phyloP scores from a whole-genome alignment of 805 yeast species.

The Clavispora fructus region DNA sequence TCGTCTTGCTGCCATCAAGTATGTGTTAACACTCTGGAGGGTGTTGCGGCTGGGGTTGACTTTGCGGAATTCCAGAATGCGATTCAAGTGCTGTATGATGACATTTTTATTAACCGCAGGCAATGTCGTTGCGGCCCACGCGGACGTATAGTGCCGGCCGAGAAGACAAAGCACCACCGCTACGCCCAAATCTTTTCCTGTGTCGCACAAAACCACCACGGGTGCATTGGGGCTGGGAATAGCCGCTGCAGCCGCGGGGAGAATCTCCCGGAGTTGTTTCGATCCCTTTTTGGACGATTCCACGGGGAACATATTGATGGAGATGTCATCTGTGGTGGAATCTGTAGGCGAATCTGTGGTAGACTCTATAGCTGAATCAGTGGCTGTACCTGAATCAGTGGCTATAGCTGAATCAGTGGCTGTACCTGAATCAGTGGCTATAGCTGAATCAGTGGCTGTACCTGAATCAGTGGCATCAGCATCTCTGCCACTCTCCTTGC shows the following conservation, averaged over 20 bases:
- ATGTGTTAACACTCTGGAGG: slow-evolving; percentile 62
- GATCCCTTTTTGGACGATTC: slow-evolving; percentile 59
- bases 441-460: too few species aligned
- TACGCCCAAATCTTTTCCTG: slow-evolving; percentile 62
- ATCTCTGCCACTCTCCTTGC: background rate
- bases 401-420: too few species aligned
- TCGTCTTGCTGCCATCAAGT: slow-evolving; percentile 27
- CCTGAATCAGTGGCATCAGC: too few species aligned
- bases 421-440: too few species aligned
- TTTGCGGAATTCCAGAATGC: slow-evolving; percentile 41
- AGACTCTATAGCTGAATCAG: too few species aligned
- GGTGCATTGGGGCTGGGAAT: background rate
- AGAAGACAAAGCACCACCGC: slow-evolving; percentile 53
- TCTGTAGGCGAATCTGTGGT: too few species aligned
- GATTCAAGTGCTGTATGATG: slow-evolving; percentile 52
- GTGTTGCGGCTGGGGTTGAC: slow-evolving; percentile 77
- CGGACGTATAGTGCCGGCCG: slow-evolving; percentile 38
- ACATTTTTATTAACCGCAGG: slow-evolving; percentile 41
- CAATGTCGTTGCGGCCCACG: slow-evolving; percentile 29
- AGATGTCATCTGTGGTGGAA: slow-evolving; percentile 1
- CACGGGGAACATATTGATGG: slow-evolving; percentile 14
- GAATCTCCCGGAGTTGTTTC: slow-evolving; percentile 45
- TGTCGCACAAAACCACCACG: slow-evolving; percentile 53
- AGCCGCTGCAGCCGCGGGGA: slow-evolving; percentile 26
- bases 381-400: too few species aligned